Base-by-base conservation (phyloP, 768 basidiomycete genomes). In the Brasilioporus rufonigricans region DNA sequence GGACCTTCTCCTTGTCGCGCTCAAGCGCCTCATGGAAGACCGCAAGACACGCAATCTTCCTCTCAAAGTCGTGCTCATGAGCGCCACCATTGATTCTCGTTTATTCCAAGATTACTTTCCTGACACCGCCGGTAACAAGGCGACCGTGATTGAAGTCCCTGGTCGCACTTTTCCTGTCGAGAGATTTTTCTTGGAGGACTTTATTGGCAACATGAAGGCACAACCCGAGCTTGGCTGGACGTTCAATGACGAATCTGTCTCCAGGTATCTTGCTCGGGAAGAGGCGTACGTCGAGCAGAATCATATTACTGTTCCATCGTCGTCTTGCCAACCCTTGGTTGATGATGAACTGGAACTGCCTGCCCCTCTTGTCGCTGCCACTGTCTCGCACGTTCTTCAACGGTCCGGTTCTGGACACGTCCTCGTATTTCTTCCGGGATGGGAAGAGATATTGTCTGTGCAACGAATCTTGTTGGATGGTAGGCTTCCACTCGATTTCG, bases 1-100 rank as follows among this genome's bases (percentile, higher is more conserved):
- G 0, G 95, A 97, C 70, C 74, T 97, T 23, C 73, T 93, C 40
- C 80, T 98, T 18, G 91, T 93, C 53, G 91, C 94, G 6, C 79
- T 98, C 51, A 94, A 95, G 70, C 83, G 91, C 23, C 71, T 95
- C 23, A 71, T 95, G 64, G 81, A 79, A 7, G 86, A 92, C 54
- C 83, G 93, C 61, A 86, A 81, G 66, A 75, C 81, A 7, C 80
- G 81, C 58, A 79, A 81, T 12, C 81, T 85, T 44, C 85, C 89
- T 3, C 73, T 98, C 70, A 94, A 93, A 70, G 77, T 98, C 59
- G 73, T 97, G 40, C 80, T 98, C 52, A 97, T 98, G 94, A 95
- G 91, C 65, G 95, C 95, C 10, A 98, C 95, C 41, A 92, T 98
- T 66, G 91, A 97, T 63, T 89, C 94, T 10, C 81, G 81, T 0